A percentile compares a stretch with the other conserved stretches of the same genome.
These are phyloP conservation scores for Cercospora sp. DNA, from an alignment of 2,329 filamentous ascomycete genomes.

Conservation along the genomic window DNA sequence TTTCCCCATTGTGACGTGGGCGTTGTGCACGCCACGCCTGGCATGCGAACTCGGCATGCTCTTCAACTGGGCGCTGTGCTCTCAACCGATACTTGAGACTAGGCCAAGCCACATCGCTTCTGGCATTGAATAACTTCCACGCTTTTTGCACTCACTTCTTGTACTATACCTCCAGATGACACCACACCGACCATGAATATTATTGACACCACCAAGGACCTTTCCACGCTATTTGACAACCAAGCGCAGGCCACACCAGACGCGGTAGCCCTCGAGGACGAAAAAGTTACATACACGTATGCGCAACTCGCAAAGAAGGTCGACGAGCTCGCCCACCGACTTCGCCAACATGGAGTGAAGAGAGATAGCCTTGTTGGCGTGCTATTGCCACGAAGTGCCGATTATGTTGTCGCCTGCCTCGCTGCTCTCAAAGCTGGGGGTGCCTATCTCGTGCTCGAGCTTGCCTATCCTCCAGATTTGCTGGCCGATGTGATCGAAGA, in stretches of 20 bases:
- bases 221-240: constrained; percentile 68
- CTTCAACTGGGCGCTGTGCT: neutral
- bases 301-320: constrained; percentile 69
- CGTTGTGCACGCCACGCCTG: constrained; percentile 1
- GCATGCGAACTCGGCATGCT: constrained; percentile 1
- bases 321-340: constrained; percentile 61
- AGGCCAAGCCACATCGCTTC: neutral
- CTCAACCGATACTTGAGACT: constrained; percentile 9
- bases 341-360: constrained; percentile 67
- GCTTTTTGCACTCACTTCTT: neutral
- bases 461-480: constrained; percentile 73
- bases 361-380: constrained; percentile 75
- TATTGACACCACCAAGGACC: constrained; percentile 70
- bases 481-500: constrained; percentile 76
- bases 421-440: constrained; percentile 77
- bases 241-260: constrained; percentile 70
- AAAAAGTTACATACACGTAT: constrained; percentile 67
- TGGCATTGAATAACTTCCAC: neutral
- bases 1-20: constrained; percentile 13
- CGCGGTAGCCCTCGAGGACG: constrained; percentile 71
- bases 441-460: constrained; percentile 76
- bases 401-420: constrained; percentile 77
- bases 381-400: constrained; percentile 70
- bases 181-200: constrained; percentile 55
- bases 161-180: neutral